A percentile compares a stretch with the other conserved stretches of the same genome.
phyloP scores from a whole-genome alignment of 306 rosid species.

The Rosa multiflora region DNA sequence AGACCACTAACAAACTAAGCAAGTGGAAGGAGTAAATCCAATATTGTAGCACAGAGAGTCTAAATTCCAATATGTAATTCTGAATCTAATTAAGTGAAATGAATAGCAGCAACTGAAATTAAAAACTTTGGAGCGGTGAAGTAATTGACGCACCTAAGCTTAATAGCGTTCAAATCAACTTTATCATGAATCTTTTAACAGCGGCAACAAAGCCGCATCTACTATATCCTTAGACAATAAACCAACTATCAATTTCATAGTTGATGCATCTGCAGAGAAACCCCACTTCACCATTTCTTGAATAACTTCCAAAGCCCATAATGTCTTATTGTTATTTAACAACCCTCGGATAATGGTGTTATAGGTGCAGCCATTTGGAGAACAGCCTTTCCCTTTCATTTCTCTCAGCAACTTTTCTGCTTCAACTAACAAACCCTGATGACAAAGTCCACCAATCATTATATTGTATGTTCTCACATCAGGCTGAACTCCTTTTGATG shows the following conservation, averaged over 20 bases:
- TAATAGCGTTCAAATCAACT: no score
- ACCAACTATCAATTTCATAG: background rate
- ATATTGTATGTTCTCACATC: background rate
- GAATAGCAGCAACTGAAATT: no score
- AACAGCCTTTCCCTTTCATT: background rate
- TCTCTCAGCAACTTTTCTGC: background rate
- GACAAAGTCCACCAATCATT: background rate
- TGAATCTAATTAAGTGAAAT: no score
- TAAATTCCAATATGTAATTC: no score
- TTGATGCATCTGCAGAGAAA: background rate
- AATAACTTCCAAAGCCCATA: background rate
- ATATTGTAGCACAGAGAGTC: no score
- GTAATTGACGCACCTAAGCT: no score
- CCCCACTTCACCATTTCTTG: background rate
- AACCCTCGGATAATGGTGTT: background rate
- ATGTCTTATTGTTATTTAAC: background rate
- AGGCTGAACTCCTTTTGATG: background rate
- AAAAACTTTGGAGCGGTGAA: no score
- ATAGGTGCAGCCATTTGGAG: background rate
- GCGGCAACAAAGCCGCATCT: no score
- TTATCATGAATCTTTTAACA: no score
- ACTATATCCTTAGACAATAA: background rate
- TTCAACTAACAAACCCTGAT: background rate
- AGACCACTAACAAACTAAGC: no score
- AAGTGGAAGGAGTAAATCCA: no score